Evolutionary conservation across 495 filamentous ascomycete species (phyloP).

Genomic region (Niebla homalea): DNA sequence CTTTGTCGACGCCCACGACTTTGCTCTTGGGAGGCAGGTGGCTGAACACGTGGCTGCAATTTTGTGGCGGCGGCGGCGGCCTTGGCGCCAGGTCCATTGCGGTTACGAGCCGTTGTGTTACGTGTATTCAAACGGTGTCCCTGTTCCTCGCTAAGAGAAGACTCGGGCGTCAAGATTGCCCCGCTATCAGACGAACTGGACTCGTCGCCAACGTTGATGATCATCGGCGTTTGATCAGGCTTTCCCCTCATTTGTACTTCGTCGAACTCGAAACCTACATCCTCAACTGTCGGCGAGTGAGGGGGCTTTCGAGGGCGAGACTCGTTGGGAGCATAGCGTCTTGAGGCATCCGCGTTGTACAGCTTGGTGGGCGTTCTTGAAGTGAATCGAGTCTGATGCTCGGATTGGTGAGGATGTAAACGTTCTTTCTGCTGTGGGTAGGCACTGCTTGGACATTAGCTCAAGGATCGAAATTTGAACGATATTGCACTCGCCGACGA

Average conservation of each 20-base stretch:
- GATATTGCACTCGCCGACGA: background rate
- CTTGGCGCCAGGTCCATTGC: too few species aligned
- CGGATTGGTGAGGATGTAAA: background rate
- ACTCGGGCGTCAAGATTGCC: constrained; percentile 25
- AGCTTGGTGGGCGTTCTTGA: background rate
- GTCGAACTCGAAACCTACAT: constrained; percentile 5
- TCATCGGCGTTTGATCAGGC: constrained; percentile 34
- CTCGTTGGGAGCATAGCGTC: background rate
- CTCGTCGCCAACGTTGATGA: constrained; percentile 19
- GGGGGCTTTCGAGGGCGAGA: constrained; percentile 1
- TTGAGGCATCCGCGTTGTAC: constrained; percentile 2
- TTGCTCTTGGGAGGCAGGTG: background rate
- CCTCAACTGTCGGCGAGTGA: constrained; percentile 7
- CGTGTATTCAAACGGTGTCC: constrained; percentile 1
- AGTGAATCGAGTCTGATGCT: background rate
- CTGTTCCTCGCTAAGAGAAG: constrained; percentile 1
- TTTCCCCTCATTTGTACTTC: constrained; percentile 24
- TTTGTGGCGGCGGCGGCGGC: too few species aligned
- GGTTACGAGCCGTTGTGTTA: too few species aligned
- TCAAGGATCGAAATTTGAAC: too few species aligned
- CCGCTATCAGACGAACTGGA: constrained; percentile 28
- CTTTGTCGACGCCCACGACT: constrained; percentile 1
- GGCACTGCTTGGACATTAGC: background rate
- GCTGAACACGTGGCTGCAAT: background rate
- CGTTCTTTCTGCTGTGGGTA: background rate